A percentile compares a stretch with the other conserved stretches of the same genome.
Conservation (phyloP, 805 yeast genomes). For the Vanderwaltozyma tropicalis region DNA sequence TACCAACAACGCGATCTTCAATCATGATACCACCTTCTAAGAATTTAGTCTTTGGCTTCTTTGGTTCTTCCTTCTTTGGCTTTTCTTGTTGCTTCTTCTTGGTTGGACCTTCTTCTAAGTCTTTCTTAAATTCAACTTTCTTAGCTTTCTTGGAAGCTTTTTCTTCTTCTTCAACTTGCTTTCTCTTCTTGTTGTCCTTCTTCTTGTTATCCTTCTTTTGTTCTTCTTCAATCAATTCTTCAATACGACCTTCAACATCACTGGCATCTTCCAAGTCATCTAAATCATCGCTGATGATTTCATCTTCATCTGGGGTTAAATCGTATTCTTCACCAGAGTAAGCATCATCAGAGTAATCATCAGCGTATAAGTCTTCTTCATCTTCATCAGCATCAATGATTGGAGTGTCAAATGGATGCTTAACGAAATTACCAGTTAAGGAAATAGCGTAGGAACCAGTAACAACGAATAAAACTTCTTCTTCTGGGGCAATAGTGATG, state of each 20-base stretch:
- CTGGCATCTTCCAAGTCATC: constrained; percentile 60
- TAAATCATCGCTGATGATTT: constrained; percentile 35
- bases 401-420: constrained; percentile 74
- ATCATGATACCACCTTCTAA: constrained; percentile 86
- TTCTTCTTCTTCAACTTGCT: constrained; percentile 26
- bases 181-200: constrained; percentile 27
- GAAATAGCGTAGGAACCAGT: constrained; percentile 93
- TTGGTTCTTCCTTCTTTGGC: constrained; percentile 13
- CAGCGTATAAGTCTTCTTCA: constrained; percentile 25
- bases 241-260: constrained; percentile 62
- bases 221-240: constrained; percentile 62
- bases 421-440: constrained; percentile 89
- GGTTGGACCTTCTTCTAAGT: constrained; percentile 92
- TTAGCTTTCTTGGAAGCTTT: constrained; percentile 40
- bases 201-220: constrained; percentile 31
- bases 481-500: constrained; percentile 82
- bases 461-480: constrained; percentile 87
- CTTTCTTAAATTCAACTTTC: constrained; percentile 81
- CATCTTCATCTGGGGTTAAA: constrained; percentile 42
- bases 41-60: constrained; percentile 57
- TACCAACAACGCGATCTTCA: constrained; percentile 87
- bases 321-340: constrained; percentile 44
- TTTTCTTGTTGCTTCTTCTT: constrained; percentile 26
- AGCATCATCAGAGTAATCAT: constrained; percentile 37
- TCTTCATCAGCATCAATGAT: constrained; percentile 37